Evolutionary conservation across 75 land plant genomes (phyloP).

Genomic region (Larix kaempferi): DNA sequence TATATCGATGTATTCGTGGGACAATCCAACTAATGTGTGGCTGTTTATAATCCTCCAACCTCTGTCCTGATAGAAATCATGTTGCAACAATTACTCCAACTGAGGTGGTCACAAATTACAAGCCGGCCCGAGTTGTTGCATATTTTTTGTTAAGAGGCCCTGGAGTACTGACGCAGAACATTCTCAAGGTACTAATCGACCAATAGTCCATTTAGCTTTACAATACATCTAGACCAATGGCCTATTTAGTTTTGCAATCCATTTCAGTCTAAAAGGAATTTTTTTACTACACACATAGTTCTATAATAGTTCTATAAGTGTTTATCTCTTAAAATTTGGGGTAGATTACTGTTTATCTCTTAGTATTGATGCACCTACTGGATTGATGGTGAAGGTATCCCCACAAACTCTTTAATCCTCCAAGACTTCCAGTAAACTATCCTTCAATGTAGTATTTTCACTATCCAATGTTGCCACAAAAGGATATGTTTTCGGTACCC

Average conservation of each 20-base stretch:
- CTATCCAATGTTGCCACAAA: not conserved
- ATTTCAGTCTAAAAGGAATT: too few relatives aligned
- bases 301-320: too few relatives aligned
- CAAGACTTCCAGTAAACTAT: slow-evolving; percentile 18
- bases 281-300: too few relatives aligned
- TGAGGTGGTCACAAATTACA: slow-evolving; percentile 16
- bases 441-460: slow-evolving; percentile 39
- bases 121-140: slow-evolving; percentile 70
- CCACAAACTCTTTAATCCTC: slow-evolving; percentile 49
- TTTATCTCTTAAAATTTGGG: too few relatives aligned
- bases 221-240: too few relatives aligned
- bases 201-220: too few relatives aligned
- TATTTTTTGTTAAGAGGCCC: slow-evolving; percentile 79
- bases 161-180: slow-evolving; percentile 29
- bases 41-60: too few relatives aligned
- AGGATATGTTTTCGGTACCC: slow-evolving; percentile 44
- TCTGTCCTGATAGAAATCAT: slow-evolving; percentile 33
- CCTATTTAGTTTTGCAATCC: too few relatives aligned
- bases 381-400: slow-evolving; percentile 33
- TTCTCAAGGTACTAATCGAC: slow-evolving; percentile 52
- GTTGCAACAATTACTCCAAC: slow-evolving; percentile 58
- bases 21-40: too few relatives aligned
- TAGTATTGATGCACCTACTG: slow-evolving; percentile 32
- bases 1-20: not conserved
- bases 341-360: too few relatives aligned